Percentiles rank a stretch among this genome's conserved stretches.
These are phyloP conservation scores for Cylindrodendrum hubeiense DNA, from an alignment of 2,329 filamentous ascomycete species.

Conservation along the genomic window DNA sequence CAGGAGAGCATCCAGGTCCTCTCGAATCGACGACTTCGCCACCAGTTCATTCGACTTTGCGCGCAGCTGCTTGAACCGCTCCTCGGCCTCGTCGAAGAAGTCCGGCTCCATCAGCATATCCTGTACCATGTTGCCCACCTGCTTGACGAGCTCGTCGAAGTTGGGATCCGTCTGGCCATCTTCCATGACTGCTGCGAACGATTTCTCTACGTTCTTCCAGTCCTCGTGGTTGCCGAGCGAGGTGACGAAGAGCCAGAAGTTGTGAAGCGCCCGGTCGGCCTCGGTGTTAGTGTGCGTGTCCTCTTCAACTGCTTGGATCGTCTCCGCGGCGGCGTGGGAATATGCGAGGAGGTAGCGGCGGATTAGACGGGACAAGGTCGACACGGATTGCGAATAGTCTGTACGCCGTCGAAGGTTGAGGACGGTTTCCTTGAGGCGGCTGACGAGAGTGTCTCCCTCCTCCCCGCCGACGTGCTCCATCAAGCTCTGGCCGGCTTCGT, in stretches of 20 bases:
- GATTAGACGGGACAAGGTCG: conserved; percentile 79
- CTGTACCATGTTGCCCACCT: conserved; percentile 81
- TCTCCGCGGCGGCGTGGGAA: conserved; percentile 77
- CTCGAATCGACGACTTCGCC: conserved; percentile 74
- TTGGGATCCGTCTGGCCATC: conserved; percentile 83
- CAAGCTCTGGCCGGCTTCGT: conserved; percentile 77
- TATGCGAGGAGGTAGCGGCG: conserved; percentile 84
- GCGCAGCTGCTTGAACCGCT: conserved; percentile 64
- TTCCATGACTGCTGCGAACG: conserved; percentile 77
- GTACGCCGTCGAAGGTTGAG: conserved; percentile 78
- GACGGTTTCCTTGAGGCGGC: conserved; percentile 82
- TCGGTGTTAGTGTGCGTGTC: conserved; percentile 81
- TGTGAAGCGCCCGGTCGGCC: conserved; percentile 79
- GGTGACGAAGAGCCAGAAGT: conserved; percentile 84
- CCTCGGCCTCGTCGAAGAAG: conserved; percentile 82
- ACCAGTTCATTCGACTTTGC: conserved; percentile 72
- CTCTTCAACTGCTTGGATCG: conserved; percentile 74
- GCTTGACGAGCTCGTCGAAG: conserved; percentile 81
- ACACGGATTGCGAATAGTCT: conserved; percentile 90
- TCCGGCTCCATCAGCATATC: conserved; percentile 86
- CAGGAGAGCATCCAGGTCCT: conserved; percentile 80
- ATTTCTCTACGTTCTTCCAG: conserved; percentile 81
- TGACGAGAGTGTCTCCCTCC: conserved; percentile 78
- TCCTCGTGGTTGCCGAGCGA: conserved; percentile 81
- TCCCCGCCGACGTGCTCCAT: conserved; percentile 79